phyloP scores from a whole-genome alignment of 306 rosid species.

The Abrus pulchellus region DNA sequence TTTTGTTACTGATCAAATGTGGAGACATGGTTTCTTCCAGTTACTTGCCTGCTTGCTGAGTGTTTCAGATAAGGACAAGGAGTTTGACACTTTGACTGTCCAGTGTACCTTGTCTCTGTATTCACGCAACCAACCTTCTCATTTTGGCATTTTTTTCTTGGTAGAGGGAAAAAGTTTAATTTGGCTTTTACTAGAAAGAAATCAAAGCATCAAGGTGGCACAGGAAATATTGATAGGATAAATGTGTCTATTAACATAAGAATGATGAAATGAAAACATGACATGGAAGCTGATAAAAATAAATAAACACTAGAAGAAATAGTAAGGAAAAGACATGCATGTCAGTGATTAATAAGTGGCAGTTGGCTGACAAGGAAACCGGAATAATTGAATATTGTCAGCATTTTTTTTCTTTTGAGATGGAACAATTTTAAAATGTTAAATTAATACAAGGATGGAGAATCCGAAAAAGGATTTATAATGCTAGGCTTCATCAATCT shows the following conservation, averaged over 20 bases:
- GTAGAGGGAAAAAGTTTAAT: slow-evolving; percentile 28
- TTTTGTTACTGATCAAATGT: slow-evolving; percentile 13
- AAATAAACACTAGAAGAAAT: slow-evolving; percentile 27
- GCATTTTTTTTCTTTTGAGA: not conserved
- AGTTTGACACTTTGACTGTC: slow-evolving; percentile 36
- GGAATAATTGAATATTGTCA: slow-evolving; percentile 8
- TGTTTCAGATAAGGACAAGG: slow-evolving; percentile 49
- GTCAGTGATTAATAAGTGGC: slow-evolving; percentile 10
- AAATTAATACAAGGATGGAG: not conserved
- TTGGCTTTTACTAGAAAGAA: slow-evolving; percentile 37
- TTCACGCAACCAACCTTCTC: slow-evolving; percentile 44
- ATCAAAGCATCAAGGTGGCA: slow-evolving; percentile 17
- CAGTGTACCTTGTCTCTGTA: slow-evolving; percentile 33
- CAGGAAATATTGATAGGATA: not conserved
- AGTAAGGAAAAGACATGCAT: slow-evolving; percentile 40
- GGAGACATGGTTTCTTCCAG: slow-evolving; percentile 32
- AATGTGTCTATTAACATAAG: not conserved
- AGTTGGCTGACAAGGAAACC: not conserved
- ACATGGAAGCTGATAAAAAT: slow-evolving; percentile 5
- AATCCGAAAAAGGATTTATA: slow-evolving; percentile 6
- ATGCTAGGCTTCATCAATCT: slow-evolving; percentile 6
- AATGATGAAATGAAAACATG: slow-evolving; percentile 3
- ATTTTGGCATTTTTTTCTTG: slow-evolving; percentile 36
- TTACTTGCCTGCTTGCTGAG: slow-evolving; percentile 38
- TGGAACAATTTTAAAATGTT: slow-evolving; percentile 25